Evolutionary conservation across 345 rosid species (phyloP), one percentile per base, ranked within the genome.

Genomic region (Ricinus communis): DNA sequence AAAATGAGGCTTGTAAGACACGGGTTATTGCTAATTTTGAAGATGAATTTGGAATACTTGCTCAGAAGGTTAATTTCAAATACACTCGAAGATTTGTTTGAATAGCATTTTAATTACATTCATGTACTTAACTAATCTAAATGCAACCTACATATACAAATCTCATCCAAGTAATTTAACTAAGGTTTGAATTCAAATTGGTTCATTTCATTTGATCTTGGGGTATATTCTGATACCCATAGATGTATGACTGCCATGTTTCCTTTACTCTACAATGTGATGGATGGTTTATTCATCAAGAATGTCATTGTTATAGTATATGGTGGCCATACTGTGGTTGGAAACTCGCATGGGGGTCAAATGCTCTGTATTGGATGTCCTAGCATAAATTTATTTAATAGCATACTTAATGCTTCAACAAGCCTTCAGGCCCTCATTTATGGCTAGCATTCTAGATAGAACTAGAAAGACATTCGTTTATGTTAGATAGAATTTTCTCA

Each of bases 351-450:
- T 5, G 30, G 14, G 25, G 25, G 5, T 49, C 57, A 10, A 62
- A 25, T 0, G 18, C 24, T 59, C 47, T 19, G 52, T 71, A n/a
- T 14, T 25, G 51, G 22, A n/a, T 46, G 36, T 68, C 25, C 14
- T 24, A 68, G n/a, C 12, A 63, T 54, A 50, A 54, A 10, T 43
- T 28, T 5, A 24, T 51, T 19, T 61, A 10, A 52, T 56, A 18
- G n/a, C 54, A 53, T 18, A 27, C 51, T 24, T 73, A 28, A 30
- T 38, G 27, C 52, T 28, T 69, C 72, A 69, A 56, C 63, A 27
- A 55, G 27, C 24, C 49, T 2, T 43, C 24, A 28, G 52, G 27
- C 43, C 31, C 27, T 68, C 60, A 19, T 38, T 40, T 40, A 56
- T 56, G 43, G 55, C 67, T 33, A 21, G 8, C 49, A 58, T 68